Base-by-base conservation (phyloP, 371 early-diverging fungal genomes). In the Lichtheimia hyalospora region DNA sequence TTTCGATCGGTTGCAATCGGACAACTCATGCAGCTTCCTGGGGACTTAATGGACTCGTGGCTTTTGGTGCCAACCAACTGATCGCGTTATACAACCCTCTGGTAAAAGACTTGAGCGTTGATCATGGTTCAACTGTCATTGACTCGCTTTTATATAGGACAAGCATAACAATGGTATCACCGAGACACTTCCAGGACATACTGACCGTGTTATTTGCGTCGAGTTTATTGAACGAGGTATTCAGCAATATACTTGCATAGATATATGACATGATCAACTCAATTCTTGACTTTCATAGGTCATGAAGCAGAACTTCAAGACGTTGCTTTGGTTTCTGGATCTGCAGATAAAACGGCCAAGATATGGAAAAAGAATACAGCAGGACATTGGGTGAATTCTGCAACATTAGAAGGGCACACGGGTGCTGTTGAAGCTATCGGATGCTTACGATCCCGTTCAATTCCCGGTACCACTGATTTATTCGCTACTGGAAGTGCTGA, bases 401-500 rank as follows among this genome's bases (percentile, higher is more conserved):
- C 88, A 0, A 84, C 84, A 4, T 70, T 95, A 41, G 66, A 58
- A 12, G 94, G 93, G 0, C 94, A 92, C 63, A 77, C 78, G 0
- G 86, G 84, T 44, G 80, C 91, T 0, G 81, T 94, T 2, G 82
- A 84, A 43, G 83, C 90, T 1, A 58, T 93, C 39, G 92, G 85
- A 1, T 84, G 82, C 49, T 58, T 85, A 49, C 72, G 81, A 58
- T 78, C 83, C n/a, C 69, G 62, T 42, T 67, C 72, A 2, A 73
- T 77, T 52, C 51, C 62, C 3, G 60, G 48, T 13, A 62, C 68
- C 39, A 66, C 62, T 14, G 88, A 91, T 68, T 34, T 89, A 39
- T 72, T 92, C 28, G 90, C 81, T 6, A 88, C 94, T 13, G 90
- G 90, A n/a, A 83, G 91, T 3, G 86, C 91, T 0, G 96, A 95